These are phyloP conservation scores for Cucurbitaria berberidis DNA, from an alignment of 2,329 filamentous ascomycete species.

Conservation along the genomic window DNA sequence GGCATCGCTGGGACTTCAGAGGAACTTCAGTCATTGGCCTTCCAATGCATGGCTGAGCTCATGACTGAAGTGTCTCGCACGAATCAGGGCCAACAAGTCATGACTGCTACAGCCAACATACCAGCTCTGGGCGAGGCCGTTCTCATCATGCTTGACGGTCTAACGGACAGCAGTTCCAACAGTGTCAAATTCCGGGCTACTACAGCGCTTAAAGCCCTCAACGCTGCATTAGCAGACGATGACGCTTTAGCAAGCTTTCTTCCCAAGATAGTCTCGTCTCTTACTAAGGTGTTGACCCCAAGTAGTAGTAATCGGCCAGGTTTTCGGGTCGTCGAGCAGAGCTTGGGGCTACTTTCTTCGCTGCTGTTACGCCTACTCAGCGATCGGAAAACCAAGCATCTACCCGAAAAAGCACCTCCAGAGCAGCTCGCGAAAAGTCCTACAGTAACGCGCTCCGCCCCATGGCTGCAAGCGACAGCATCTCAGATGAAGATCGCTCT, in stretches of 20 bases:
- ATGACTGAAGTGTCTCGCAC: slow-evolving; percentile 64
- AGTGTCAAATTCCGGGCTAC: slow-evolving; percentile 76
- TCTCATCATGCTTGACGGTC: slow-evolving; percentile 76
- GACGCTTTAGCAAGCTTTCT: slow-evolving; percentile 84
- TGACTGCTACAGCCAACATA: slow-evolving; percentile 64
- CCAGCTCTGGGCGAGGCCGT: slow-evolving; percentile 83
- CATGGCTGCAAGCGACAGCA: slow-evolving; percentile 82
- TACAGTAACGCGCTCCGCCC: slow-evolving; percentile 52
- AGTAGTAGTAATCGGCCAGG: slow-evolving; percentile 66
- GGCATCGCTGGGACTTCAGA: slow-evolving; percentile 64
- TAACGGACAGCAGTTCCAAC: slow-evolving; percentile 68
- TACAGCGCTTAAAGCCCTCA: slow-evolving; percentile 67
- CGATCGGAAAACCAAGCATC: slow-evolving; percentile 49
- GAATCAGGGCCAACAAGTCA: slow-evolving; percentile 57
- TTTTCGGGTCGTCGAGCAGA: slow-evolving; percentile 68
- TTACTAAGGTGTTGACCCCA: slow-evolving; percentile 76
- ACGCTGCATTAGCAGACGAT: slow-evolving; percentile 69
- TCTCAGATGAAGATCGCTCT: slow-evolving; percentile 84
- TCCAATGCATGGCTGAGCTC: slow-evolving; percentile 71
- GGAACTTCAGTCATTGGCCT: slow-evolving; percentile 75
- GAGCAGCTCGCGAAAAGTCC: slow-evolving; percentile 15
- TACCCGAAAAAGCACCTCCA: slow-evolving; percentile 23
- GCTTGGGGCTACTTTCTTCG: slow-evolving; percentile 63
- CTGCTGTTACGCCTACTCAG: slow-evolving; percentile 55
- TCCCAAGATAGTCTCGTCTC: slow-evolving; percentile 82